Evolutionary conservation across 2,329 filamentous ascomycete genomes (phyloP).

Genomic region (Claviceps sp.): DNA sequence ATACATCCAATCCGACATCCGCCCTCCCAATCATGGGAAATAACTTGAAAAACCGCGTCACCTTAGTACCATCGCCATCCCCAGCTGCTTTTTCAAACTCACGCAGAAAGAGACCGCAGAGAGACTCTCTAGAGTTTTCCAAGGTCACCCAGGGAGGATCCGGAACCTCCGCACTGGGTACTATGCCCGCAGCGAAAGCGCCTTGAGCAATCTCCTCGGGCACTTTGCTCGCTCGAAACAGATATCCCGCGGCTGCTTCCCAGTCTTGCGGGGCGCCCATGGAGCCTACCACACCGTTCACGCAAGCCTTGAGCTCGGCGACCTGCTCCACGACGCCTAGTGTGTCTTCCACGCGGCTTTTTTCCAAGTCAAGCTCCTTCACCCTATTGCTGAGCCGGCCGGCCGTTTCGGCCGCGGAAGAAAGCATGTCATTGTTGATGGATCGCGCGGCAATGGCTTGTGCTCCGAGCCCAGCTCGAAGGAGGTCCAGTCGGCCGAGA

Average conservation of each 20-base stretch:
- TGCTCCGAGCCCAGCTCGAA: conserved; percentile 76
- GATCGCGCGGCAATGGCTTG: conserved; percentile 73
- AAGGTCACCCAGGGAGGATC: conserved; percentile 81
- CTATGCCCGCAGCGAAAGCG: conserved; percentile 79
- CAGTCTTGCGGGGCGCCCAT: conserved; percentile 98
- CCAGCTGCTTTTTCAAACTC: conserved; percentile 89
- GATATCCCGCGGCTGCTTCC: conserved; percentile 88
- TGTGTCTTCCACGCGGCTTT: conserved; percentile 80
- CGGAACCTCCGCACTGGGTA: conserved; percentile 90
- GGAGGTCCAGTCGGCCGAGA: conserved; percentile 72
- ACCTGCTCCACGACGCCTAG: conserved; percentile 90
- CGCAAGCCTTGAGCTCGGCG: conserved; percentile 89
- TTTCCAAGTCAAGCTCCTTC: conserved; percentile 77
- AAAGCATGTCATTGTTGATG: conserved; percentile 84
- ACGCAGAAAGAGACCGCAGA: conserved; percentile 80
- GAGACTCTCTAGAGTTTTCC: conserved; percentile 72
- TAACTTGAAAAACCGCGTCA: conserved; percentile 95
- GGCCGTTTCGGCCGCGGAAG: conserved; percentile 73
- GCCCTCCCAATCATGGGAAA: conserved; percentile 87
- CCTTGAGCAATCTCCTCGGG: conserved; percentile 70
- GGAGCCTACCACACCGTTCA: conserved; percentile 83
- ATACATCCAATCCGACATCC: conserved; percentile 84
- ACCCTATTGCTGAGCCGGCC: conserved; percentile 77
- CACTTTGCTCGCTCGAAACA: conserved; percentile 70
- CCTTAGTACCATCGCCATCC: conserved; percentile 75